phyloP scores from a whole-genome alignment of 306 rosid genomes.

The Gleditsia sinensis region DNA sequence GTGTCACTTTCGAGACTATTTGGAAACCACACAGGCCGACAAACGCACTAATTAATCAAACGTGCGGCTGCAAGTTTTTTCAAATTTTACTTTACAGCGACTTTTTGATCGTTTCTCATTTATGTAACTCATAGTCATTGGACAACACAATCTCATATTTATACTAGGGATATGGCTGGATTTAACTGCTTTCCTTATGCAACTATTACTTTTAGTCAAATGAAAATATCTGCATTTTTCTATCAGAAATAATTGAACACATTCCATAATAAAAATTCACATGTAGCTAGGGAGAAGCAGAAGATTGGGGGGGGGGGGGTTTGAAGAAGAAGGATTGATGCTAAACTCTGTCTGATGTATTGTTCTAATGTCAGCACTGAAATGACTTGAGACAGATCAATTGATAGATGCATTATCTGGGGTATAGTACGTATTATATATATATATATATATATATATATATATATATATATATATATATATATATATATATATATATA shows the following conservation, averaged over 20 bases:
- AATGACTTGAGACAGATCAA: constrained; percentile 25
- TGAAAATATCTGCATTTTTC: no score
- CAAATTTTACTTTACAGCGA: not conserved
- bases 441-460: no score
- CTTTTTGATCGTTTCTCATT: not conserved
- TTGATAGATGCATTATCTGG: no score
- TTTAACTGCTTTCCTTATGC: not conserved
- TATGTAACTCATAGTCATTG: not conserved
- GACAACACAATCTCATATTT: not conserved
- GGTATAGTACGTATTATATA: no score
- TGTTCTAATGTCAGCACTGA: constrained; percentile 20
- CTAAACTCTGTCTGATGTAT: not conserved
- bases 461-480: no score
- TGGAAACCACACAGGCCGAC: constrained; percentile 3
- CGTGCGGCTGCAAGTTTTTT: constrained; percentile 3
- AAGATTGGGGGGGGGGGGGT: not conserved
- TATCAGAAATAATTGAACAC: not conserved
- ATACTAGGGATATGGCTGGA: not conserved
- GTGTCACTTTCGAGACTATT: not conserved
- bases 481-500: no score
- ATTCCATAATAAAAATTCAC: not conserved
- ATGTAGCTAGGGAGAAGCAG: not conserved
- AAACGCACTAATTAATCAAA: not conserved
- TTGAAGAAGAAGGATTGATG: not conserved
- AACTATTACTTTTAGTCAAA: no score